Evolutionary conservation across 495 filamentous ascomycete genomes (phyloP).

Genomic region (Evernia prunastri): DNA sequence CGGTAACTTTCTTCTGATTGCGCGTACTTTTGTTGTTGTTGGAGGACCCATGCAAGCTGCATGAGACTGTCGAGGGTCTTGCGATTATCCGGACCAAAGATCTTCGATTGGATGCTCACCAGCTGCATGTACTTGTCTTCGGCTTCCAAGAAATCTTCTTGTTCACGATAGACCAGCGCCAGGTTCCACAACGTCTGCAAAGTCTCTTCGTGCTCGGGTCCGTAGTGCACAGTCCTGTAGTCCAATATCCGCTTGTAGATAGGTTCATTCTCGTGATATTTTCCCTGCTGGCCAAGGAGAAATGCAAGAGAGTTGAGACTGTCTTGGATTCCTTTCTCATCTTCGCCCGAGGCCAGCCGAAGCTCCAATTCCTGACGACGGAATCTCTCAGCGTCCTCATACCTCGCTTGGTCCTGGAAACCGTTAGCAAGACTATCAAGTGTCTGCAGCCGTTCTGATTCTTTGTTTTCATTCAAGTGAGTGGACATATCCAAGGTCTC

Average conservation of each 20-base stretch:
- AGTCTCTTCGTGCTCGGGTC: slow-evolving; percentile 14
- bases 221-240: slow-evolving; percentile 23
- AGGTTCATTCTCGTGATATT: slow-evolving; percentile 17
- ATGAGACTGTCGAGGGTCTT: slow-evolving; percentile 12
- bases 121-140: slow-evolving; percentile 4
- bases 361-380: slow-evolving; percentile 18
- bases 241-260: slow-evolving; percentile 19
- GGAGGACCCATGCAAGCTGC: slow-evolving; percentile 17
- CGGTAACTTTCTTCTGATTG: slow-evolving; percentile 25
- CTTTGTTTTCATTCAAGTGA: not conserved
- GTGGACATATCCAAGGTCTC: slow-evolving; percentile 14
- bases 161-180: slow-evolving; percentile 2
- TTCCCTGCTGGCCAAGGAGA: slow-evolving; percentile 15
- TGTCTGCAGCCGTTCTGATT: slow-evolving; percentile 2
- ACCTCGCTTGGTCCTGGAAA: slow-evolving; percentile 11
- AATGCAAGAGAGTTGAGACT: slow-evolving; percentile 1
- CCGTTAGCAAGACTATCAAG: slow-evolving; percentile 9
- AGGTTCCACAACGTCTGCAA: slow-evolving; percentile 15
- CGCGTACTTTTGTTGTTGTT: slow-evolving; percentile 12
- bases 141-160: slow-evolving; percentile 1
- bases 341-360: slow-evolving; percentile 11
- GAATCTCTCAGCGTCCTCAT: slow-evolving; percentile 21
- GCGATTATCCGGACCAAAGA: slow-evolving; percentile 11
- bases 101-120: not conserved
- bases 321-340: slow-evolving; percentile 12